phyloP scores from a whole-genome alignment of 257 asterid genomes.

The Echium plantagineum region DNA sequence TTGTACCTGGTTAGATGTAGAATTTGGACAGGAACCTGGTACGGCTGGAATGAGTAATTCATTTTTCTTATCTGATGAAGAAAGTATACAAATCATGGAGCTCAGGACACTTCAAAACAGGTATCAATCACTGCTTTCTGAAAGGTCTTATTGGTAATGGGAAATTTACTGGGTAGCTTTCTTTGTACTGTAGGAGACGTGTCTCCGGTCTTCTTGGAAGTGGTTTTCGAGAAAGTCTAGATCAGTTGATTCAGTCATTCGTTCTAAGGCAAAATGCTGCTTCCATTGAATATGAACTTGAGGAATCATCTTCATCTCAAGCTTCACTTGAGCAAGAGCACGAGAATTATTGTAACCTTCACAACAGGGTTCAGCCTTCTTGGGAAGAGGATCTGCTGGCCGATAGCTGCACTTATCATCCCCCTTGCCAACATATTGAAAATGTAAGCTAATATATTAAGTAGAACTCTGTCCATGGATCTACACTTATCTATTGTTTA shows the following conservation, averaged over 20 bases:
- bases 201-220: slow-evolving; percentile 79
- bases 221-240: slow-evolving; percentile 63
- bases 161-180: not conserved
- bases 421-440: slow-evolving; percentile 32
- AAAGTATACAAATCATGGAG: slow-evolving; percentile 46
- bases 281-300: slow-evolving; percentile 54
- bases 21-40: slow-evolving; percentile 38
- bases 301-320: slow-evolving; percentile 34
- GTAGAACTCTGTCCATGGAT: not conserved
- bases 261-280: slow-evolving; percentile 53
- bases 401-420: slow-evolving; percentile 31
- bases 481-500: not conserved
- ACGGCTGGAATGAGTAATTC: slow-evolving; percentile 33
- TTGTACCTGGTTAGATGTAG: slow-evolving; percentile 44
- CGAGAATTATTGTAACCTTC: slow-evolving; percentile 18
- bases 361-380: slow-evolving; percentile 25
- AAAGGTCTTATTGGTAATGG: not conserved
- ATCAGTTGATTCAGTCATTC: slow-evolving; percentile 58
- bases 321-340: slow-evolving; percentile 33
- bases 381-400: slow-evolving; percentile 41
- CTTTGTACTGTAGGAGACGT: slow-evolving; percentile 49
- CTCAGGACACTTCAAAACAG: slow-evolving; percentile 80
- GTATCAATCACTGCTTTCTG: slow-evolving; percentile 13
- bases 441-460: slow-evolving; percentile 28
- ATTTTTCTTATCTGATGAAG: slow-evolving; percentile 42